These are phyloP conservation scores for Entomortierella lignicola DNA, from an alignment of 192 early-diverging fungal species.

Conservation along the genomic window DNA sequence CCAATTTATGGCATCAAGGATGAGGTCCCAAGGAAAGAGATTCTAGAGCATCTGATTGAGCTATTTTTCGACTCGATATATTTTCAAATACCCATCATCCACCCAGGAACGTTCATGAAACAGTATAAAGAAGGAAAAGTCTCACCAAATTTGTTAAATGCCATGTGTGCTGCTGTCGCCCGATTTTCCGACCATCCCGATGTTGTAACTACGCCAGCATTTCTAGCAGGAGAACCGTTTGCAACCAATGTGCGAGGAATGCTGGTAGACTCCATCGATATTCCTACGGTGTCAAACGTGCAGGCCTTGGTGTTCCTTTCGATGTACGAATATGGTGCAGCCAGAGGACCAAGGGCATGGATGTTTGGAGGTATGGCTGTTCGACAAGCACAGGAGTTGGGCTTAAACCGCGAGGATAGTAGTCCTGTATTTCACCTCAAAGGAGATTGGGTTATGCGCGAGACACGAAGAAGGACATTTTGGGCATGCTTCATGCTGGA, in stretches of 20 bases:
- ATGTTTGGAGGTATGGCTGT: conserved; percentile 67
- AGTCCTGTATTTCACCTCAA: conserved; percentile 50
- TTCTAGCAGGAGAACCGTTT: conserved; percentile 64
- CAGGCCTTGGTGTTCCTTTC: conserved; percentile 62
- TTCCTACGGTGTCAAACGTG: conserved; percentile 58
- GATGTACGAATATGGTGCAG: conserved; percentile 63
- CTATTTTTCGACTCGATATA: conserved; percentile 62
- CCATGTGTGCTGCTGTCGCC: conserved; percentile 59
- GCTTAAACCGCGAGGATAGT: conserved; percentile 60
- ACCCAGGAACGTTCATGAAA: conserved; percentile 58
- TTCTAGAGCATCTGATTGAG: conserved; percentile 61
- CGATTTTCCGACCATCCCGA: conserved; percentile 62
- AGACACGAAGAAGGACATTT: conserved; percentile 62
- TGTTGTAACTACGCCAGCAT: conserved; percentile 59
- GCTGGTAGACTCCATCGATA: conserved; percentile 58
- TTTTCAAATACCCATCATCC: conserved; percentile 60
- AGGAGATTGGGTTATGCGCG: conserved; percentile 58
- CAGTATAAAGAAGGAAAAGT: conserved; percentile 57
- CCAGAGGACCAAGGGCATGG: conserved; percentile 66
- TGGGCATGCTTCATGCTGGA: conserved; percentile 66
- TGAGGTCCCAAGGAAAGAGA: conserved; percentile 53
- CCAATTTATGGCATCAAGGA: conserved; percentile 51
- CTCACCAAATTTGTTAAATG: conserved; percentile 58
- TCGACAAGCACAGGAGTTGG: conserved; percentile 65
- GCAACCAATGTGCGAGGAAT: conserved; percentile 57